Percentiles rank a stretch among this genome's conserved stretches.
Conservation (phyloP, 73 alveolate species). For the Paramecium octaurelia region DNA sequence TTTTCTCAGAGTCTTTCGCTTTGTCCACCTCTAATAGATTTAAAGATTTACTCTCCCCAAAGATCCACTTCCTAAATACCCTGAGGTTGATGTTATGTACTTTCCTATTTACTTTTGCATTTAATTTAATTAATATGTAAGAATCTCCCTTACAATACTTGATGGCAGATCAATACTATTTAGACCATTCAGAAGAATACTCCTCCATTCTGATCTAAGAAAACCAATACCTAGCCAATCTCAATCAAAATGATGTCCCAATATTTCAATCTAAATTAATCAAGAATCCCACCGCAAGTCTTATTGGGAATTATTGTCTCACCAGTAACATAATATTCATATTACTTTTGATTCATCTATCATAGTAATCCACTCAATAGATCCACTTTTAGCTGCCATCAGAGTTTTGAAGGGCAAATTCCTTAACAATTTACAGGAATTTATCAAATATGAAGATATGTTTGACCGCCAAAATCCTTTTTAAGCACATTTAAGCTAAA, state of each 20-base stretch:
- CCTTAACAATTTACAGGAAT: background rate
- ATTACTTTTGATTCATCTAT: background rate
- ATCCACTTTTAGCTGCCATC: background rate
- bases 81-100: background rate
- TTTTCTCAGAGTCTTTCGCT: background rate
- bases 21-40: background rate
- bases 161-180: background rate
- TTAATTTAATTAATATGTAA: background rate
- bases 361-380: background rate
- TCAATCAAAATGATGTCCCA: background rate
- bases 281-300: background rate
- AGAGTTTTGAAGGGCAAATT: background rate
- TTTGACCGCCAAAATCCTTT: background rate
- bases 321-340: background rate
- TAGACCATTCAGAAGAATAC: background rate
- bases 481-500: background rate
- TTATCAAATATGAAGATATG: background rate
- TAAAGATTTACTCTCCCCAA: background rate
- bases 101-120: background rate
- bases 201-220: background rate
- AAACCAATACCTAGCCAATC: background rate
- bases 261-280: background rate
- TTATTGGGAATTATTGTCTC: slow-evolving; percentile 34
- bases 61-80: background rate
- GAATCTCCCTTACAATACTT: background rate